These are phyloP conservation scores for Yamadazyma mexicana DNA, from an alignment of 1,139 yeast species.

Conservation along the genomic window DNA sequence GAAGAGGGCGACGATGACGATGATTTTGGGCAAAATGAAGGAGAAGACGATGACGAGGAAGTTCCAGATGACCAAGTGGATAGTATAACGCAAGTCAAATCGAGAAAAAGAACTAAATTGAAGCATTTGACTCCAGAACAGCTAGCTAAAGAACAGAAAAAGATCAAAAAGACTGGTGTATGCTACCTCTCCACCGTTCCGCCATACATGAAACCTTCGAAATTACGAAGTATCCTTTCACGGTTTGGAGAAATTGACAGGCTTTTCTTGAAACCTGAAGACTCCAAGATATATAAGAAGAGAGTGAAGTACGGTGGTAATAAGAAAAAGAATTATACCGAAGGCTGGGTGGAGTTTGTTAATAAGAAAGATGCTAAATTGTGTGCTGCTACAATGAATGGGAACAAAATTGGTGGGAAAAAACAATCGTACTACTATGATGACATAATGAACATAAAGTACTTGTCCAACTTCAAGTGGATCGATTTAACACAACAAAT, in stretches of 20 bases:
- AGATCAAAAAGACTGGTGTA: constrained; percentile 79
- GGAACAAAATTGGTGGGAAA: constrained; percentile 87
- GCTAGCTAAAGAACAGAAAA: constrained; percentile 56
- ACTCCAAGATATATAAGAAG: constrained; percentile 57
- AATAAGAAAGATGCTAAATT: constrained; percentile 85
- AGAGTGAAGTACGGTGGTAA: constrained; percentile 92
- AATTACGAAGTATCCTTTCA: constrained; percentile 74
- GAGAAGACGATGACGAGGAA: constrained; percentile 17
- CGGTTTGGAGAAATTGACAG: constrained; percentile 88
- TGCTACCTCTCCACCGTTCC: constrained; percentile 88
- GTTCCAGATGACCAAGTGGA: constrained; percentile 18
- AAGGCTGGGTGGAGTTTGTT: constrained; percentile 96
- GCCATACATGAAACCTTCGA: constrained; percentile 95
- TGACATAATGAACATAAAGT: constrained; percentile 87
- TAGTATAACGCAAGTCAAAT: constrained; percentile 17
- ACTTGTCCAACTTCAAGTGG: constrained; percentile 93
- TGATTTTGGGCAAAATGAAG: constrained; percentile 13
- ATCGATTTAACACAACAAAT: constrained; percentile 90
- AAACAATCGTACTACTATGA: constrained; percentile 93
- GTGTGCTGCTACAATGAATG: constrained; percentile 84
- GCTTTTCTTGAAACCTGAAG: constrained; percentile 85
- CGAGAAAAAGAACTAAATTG: constrained; percentile 29
- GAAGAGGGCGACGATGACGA: constrained; percentile 13
- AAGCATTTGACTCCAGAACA: constrained; percentile 54
- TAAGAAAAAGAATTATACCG: constrained; percentile 81